phyloP scores from a whole-genome alignment of 106 monocot genomes.

The Chionographis japonica region DNA sequence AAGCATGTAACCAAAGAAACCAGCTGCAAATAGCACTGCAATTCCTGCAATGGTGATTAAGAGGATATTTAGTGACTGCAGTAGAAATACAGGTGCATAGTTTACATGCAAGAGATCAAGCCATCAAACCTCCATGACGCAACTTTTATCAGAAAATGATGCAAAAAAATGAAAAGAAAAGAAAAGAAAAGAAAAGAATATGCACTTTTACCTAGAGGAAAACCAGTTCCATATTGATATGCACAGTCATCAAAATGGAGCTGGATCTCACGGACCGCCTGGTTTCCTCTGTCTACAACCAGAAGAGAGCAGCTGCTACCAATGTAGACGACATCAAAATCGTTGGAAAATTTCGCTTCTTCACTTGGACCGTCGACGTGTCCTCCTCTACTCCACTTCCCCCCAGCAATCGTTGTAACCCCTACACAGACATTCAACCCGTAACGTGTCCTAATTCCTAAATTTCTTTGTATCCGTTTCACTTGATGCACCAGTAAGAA shows the following conservation, averaged over 20 bases:
- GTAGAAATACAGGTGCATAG: too few relatives aligned
- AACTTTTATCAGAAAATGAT: too few relatives aligned
- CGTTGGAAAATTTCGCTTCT: constrained; percentile 92
- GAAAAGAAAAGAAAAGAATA: not conserved
- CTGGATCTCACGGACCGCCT: constrained; percentile 94
- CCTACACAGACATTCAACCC: constrained; percentile 45
- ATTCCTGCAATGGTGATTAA: constrained; percentile 46
- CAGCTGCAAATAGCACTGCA: constrained; percentile 89
- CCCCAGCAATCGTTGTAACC: constrained; percentile 92
- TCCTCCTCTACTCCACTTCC: constrained; percentile 79
- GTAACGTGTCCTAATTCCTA: not conserved
- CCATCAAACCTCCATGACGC: too few relatives aligned
- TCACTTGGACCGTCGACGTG: constrained; percentile 92
- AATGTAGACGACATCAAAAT: constrained; percentile 91
- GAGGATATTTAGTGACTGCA: too few relatives aligned
- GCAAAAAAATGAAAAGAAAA: too few relatives aligned
- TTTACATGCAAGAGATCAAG: too few relatives aligned
- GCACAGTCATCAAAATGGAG: constrained; percentile 94
- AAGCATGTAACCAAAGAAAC: constrained; percentile 99
- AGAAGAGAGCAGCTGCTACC: constrained; percentile 96
- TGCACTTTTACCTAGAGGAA: constrained; percentile 64
- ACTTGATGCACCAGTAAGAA: too few relatives aligned
- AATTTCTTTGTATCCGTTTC: too few relatives aligned
- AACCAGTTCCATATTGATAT: constrained; percentile 75
- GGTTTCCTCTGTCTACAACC: constrained; percentile 87